A percentile compares a stretch with the other conserved stretches of the same genome.
phyloP scores from a whole-genome alignment of 73 alveolate species.

The Tetrahymena malaccensis region DNA sequence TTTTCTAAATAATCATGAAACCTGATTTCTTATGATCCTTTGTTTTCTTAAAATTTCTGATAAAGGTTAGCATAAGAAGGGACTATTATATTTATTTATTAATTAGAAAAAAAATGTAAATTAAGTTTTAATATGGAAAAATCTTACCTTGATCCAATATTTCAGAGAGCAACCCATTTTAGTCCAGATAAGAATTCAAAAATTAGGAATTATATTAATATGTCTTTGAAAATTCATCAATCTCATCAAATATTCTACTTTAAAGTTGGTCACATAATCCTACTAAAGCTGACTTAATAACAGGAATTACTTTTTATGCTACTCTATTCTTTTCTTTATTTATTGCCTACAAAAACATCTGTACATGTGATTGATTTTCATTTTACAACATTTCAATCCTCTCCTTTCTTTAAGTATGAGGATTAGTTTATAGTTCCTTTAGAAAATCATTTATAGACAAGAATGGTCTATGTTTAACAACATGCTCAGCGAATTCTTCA shows the following conservation, averaged over 20 bases:
- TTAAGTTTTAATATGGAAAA: neutral
- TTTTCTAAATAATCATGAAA: neutral
- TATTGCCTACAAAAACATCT: neutral
- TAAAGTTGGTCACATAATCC: neutral
- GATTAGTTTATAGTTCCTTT: neutral
- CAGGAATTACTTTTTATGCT: neutral
- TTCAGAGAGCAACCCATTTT: neutral
- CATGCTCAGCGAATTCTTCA: neutral
- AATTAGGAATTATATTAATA: neutral
- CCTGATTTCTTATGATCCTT: neutral
- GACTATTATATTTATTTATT: neutral
- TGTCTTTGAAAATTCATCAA: neutral
- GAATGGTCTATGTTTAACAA: neutral
- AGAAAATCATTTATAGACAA: neutral
- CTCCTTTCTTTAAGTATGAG: neutral
- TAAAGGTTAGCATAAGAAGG: neutral
- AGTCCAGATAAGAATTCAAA: neutral
- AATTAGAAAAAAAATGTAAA: neutral
- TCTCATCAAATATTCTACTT: neutral
- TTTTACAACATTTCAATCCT: neutral
- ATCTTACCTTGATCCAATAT: neutral
- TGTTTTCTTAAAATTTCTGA: neutral
- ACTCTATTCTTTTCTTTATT: neutral
- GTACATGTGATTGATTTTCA: neutral
- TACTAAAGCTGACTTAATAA: neutral